These are phyloP conservation scores for Euphorbia lathyris DNA, from an alignment of 345 rosid species.

Conservation along the genomic window DNA sequence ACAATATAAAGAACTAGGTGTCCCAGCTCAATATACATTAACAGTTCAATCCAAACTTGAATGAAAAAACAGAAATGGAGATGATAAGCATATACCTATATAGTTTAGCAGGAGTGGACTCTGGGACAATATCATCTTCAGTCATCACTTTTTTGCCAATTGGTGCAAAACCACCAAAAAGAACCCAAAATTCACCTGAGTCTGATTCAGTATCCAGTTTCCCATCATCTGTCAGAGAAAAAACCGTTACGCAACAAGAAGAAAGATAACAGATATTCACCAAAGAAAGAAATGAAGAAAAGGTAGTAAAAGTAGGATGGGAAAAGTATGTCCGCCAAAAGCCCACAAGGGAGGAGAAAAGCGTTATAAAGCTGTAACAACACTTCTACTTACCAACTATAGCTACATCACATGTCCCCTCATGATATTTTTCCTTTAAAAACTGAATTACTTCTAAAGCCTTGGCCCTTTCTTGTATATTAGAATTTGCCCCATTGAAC, in stretches of 20 bases:
- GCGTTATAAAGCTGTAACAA: slow-evolving; percentile 14
- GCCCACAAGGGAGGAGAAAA: not conserved
- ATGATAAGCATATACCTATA: slow-evolving; percentile 55
- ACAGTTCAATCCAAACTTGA: slow-evolving; percentile 11
- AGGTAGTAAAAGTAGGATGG: slow-evolving; percentile 2
- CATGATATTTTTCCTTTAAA: slow-evolving; percentile 87
- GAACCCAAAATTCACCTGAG: slow-evolving; percentile 94
- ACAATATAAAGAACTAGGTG: slow-evolving; percentile 3
- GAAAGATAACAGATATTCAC: slow-evolving; percentile 10
- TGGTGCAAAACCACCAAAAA: slow-evolving; percentile 95
- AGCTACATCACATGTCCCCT: slow-evolving; percentile 74
- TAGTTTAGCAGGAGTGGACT: slow-evolving; percentile 67
- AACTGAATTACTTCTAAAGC: slow-evolving; percentile 92
- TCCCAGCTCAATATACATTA: not conserved
- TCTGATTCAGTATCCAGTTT: slow-evolving; percentile 93
- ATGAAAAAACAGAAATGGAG: slow-evolving; percentile 15
- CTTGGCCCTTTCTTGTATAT: slow-evolving; percentile 97
- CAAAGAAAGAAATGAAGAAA: not conserved
- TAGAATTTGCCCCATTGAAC: slow-evolving; percentile 97
- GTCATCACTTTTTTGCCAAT: slow-evolving; percentile 72
- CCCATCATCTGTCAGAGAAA: slow-evolving; percentile 66
- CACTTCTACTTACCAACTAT: slow-evolving; percentile 62
- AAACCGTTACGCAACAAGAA: slow-evolving; percentile 22
- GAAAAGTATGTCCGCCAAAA: not conserved
- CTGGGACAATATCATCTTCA: slow-evolving; percentile 78